phyloP scores from a whole-genome alignment of 1,139 yeast genomes.

The Debaryomyces sp. region DNA sequence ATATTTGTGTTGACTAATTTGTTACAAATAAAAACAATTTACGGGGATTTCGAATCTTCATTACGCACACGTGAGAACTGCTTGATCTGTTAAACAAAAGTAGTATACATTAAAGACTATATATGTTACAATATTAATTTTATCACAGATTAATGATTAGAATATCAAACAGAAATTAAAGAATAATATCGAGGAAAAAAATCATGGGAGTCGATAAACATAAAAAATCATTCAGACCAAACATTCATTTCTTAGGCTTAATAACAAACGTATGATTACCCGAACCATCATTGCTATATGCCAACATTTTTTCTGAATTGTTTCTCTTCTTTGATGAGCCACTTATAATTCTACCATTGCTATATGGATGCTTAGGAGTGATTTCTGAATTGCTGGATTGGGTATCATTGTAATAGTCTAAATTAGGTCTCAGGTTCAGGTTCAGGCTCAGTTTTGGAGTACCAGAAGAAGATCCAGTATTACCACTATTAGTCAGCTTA shows the following conservation, averaged over 20 bases:
- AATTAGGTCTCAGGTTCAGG: slow-evolving; percentile 10
- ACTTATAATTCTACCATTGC: slow-evolving; percentile 28
- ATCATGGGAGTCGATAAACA: not conserved
- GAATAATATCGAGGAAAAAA: not conserved
- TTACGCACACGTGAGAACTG: not conserved
- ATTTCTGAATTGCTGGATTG: slow-evolving; percentile 10
- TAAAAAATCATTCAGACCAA: not conserved
- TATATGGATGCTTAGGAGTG: slow-evolving; percentile 27
- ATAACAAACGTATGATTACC: slow-evolving; percentile 46
- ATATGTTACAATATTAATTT: slow-evolving; percentile 1
- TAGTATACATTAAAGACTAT: slow-evolving; percentile 5
- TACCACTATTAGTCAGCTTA: slow-evolving; percentile 30
- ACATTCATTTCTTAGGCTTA: slow-evolving; percentile 32
- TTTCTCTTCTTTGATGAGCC: slow-evolving; percentile 28
- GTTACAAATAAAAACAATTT: slow-evolving; percentile 8
- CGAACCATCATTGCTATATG: slow-evolving; percentile 46
- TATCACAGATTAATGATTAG: not conserved
- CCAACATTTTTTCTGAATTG: slow-evolving; percentile 38
- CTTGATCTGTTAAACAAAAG: not conserved
- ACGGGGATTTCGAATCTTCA: slow-evolving; percentile 2
- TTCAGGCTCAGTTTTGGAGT: slow-evolving; percentile 23
- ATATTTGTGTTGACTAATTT: slow-evolving; percentile 7
- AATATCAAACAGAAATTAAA: not conserved
- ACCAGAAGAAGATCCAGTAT: slow-evolving; percentile 23
- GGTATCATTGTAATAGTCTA: slow-evolving; percentile 4